Conservation (phyloP, 352 stramenopile genomes). For the Globisporangium cederbergense region DNA sequence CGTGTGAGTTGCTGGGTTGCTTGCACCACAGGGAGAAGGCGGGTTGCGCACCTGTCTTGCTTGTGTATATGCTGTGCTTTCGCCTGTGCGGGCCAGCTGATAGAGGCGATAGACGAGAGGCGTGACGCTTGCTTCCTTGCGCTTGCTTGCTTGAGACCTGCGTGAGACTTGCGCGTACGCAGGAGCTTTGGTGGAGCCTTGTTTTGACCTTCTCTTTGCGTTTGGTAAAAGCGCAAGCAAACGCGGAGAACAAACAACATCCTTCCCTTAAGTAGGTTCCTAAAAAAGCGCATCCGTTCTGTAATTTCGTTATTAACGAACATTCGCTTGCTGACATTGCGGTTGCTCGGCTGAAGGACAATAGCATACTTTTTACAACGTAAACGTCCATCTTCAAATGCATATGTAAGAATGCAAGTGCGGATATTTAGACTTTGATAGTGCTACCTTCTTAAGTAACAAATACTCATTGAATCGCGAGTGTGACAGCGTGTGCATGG, state of each 20-base stretch:
- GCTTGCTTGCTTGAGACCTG: background rate
- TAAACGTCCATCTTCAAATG: too few relatives aligned
- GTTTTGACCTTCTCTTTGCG: background rate
- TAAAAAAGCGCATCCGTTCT: background rate
- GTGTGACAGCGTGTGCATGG: conserved; percentile 3
- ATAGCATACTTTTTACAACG: too few relatives aligned
- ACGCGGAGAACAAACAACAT: background rate
- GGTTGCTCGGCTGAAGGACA: too few relatives aligned
- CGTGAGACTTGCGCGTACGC: background rate
- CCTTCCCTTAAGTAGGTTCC: background rate
- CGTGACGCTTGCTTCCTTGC: background rate
- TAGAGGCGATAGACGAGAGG: background rate
- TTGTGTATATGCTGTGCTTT: background rate
- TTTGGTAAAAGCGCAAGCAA: background rate
- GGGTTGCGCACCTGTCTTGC: conserved; percentile 3
- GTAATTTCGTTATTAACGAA: background rate
- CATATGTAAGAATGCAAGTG: too few relatives aligned
- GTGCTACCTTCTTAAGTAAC: background rate
- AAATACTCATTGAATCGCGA: background rate
- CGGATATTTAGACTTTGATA: too few relatives aligned
- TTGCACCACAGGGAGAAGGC: background rate
- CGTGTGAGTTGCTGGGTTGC: background rate
- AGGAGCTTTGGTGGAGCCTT: background rate
- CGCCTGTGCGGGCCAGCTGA: background rate
- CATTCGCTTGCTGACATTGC: too few relatives aligned